Conservation (phyloP, 2,329 filamentous ascomycete species). For the Xylaria arbuscula region DNA sequence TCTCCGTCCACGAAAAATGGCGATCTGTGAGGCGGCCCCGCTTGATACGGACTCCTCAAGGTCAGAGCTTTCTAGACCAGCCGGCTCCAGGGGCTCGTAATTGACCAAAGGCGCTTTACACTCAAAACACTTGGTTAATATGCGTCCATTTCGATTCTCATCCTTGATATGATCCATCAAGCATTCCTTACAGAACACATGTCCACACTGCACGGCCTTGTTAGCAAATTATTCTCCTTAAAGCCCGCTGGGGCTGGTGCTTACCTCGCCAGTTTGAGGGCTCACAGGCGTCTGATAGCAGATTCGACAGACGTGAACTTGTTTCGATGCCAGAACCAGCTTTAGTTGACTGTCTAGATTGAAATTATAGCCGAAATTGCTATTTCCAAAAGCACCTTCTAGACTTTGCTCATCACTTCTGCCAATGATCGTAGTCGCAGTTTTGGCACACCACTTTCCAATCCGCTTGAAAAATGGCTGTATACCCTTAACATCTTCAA, state of each 20-base stretch:
- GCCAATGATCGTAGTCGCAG: not conserved
- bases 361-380: conserved; percentile 29
- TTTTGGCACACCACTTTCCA: conserved; percentile 25
- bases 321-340: conserved; percentile 9
- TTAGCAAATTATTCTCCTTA: not conserved
- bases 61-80: conserved; percentile 4
- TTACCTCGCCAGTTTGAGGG: not conserved
- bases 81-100: not conserved
- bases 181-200: conserved; percentile 30
- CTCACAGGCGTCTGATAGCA: conserved; percentile 25
- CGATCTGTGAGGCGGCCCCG: not conserved
- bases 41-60: not conserved
- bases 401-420: not conserved
- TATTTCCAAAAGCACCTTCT: not conserved
- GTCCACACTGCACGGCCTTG: conserved; percentile 18
- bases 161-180: not conserved
- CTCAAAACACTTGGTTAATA: conserved; percentile 22
- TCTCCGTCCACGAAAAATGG: not conserved
- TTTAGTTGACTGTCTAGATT: conserved; percentile 17
- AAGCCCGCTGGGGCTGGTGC: not conserved
- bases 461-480: conserved; percentile 22
- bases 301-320: conserved; percentile 18
- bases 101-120: conserved; percentile 16
- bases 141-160: conserved; percentile 5
- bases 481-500: not conserved